Evolutionary conservation across 441 rosid genomes (phyloP).

Genomic region (Adansonia rubrostipa): DNA sequence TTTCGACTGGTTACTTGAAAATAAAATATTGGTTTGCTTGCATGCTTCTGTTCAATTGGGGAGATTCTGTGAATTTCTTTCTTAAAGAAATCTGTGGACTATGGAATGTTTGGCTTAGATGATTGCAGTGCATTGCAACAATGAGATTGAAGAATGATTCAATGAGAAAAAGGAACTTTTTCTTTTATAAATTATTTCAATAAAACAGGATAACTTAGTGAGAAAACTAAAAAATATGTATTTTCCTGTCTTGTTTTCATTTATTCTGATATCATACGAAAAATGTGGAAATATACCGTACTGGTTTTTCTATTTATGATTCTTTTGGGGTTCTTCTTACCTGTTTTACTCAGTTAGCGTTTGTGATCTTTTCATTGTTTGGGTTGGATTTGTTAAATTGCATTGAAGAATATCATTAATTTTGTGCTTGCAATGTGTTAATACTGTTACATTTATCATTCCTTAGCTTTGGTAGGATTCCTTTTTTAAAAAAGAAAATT

Average conservation of each 20-base stretch:
- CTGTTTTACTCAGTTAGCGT: background rate
- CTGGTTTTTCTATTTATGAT: background rate
- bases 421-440: background rate
- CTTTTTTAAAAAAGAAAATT: too few relatives aligned
- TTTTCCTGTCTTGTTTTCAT: background rate
- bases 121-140: background rate
- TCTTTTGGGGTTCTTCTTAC: background rate
- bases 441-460: background rate
- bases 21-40: background rate
- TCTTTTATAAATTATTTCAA: background rate
- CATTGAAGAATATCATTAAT: background rate
- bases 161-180: background rate
- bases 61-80: background rate
- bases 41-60: background rate
- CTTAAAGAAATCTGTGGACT: too few relatives aligned
- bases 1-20: background rate
- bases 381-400: background rate
- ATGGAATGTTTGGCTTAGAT: background rate
- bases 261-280: background rate
- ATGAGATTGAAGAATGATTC: conserved; percentile 15
- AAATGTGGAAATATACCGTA: background rate
- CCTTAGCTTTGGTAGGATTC: background rate
- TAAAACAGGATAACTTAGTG: background rate
- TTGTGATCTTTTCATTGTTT: background rate
- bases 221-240: background rate